Conservation (phyloP, 2,329 filamentous ascomycete genomes). For the Fragosphaeria purpurea region DNA sequence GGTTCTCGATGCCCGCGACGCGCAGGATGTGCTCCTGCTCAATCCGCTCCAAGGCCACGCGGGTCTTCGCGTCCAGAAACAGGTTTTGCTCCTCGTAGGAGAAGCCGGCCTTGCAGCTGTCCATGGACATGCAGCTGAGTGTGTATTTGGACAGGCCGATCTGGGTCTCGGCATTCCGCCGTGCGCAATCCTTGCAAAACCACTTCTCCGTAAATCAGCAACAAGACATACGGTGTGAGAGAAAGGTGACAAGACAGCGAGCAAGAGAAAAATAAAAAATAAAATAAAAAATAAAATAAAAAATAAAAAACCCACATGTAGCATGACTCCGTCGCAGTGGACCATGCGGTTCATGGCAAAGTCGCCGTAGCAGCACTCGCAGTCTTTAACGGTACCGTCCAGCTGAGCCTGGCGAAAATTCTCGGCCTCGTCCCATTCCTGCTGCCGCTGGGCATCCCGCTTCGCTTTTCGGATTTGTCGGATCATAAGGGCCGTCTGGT, state of each 20-base stretch:
- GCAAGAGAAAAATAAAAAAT: background rate
- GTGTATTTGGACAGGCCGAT: conserved; percentile 61
- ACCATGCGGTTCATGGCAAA: conserved; percentile 57
- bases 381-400: conserved; percentile 52
- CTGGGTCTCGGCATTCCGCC: conserved; percentile 53
- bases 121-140: conserved; percentile 60
- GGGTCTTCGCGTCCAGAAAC: conserved; percentile 48
- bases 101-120: conserved; percentile 56
- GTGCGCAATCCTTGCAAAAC: conserved; percentile 62
- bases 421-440: conserved; percentile 25
- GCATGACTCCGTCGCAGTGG: conserved; percentile 47
- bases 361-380: conserved; percentile 63
- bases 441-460: conserved; percentile 15
- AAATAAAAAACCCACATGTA: conserved; percentile 34
- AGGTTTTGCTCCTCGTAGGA: conserved; percentile 39
- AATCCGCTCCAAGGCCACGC: conserved; percentile 55
- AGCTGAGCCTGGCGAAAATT: conserved; percentile 33
- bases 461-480: conserved; percentile 16
- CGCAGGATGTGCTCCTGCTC: conserved; percentile 61
- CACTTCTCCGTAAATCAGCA: conserved; percentile 24
- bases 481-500: conserved; percentile 26
- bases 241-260: background rate
- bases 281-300: background rate
- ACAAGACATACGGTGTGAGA: too few relatives aligned
- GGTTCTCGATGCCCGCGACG: conserved; percentile 59